phyloP scores from a whole-genome alignment of 306 rosid species.

The Dalbergia oliveri region DNA sequence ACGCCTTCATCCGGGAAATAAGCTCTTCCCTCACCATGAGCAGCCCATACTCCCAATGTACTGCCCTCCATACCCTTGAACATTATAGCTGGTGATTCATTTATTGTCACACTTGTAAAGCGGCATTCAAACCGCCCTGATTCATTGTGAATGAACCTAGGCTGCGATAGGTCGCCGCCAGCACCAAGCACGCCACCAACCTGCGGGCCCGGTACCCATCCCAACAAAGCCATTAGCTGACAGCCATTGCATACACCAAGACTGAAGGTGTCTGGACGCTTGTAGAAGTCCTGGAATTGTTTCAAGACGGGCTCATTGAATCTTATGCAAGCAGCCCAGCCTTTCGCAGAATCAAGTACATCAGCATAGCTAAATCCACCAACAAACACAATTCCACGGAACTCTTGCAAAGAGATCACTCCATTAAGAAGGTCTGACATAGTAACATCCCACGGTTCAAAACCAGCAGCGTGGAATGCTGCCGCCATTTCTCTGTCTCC shows the following conservation, averaged over 20 bases:
- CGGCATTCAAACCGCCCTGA: conserved; percentile 96
- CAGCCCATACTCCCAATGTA: conserved; percentile 90
- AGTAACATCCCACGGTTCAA: conserved; percentile 89
- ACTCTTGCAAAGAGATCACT: conserved; percentile 63
- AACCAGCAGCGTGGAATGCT: conserved; percentile 83
- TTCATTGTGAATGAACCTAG: conserved; percentile 88
- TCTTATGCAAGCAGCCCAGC: conserved; percentile 88
- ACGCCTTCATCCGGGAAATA: conserved; percentile 85
- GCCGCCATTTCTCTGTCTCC: conserved; percentile 97
- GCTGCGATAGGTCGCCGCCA: conserved; percentile 89
- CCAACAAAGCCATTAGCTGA: conserved; percentile 94
- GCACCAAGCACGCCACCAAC: conserved; percentile 86
- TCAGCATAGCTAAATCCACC: conserved; percentile 97
- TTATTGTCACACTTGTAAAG: conserved; percentile 80
- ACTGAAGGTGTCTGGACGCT: conserved; percentile 85
- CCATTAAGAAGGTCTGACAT: conserved; percentile 91
- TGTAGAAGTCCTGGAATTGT: conserved; percentile 88
- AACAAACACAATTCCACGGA: conserved; percentile 78
- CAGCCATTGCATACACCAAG: conserved; percentile 97
- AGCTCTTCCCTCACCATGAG: conserved; percentile 93
- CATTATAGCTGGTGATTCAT: conserved; percentile 86
- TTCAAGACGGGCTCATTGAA: conserved; percentile 73
- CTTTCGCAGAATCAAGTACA: conserved; percentile 95
- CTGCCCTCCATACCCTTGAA: conserved; percentile 86
- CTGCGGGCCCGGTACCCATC: conserved; percentile 93